Base-by-base conservation (phyloP, 805 yeast species). In the Teunomyces stri region DNA sequence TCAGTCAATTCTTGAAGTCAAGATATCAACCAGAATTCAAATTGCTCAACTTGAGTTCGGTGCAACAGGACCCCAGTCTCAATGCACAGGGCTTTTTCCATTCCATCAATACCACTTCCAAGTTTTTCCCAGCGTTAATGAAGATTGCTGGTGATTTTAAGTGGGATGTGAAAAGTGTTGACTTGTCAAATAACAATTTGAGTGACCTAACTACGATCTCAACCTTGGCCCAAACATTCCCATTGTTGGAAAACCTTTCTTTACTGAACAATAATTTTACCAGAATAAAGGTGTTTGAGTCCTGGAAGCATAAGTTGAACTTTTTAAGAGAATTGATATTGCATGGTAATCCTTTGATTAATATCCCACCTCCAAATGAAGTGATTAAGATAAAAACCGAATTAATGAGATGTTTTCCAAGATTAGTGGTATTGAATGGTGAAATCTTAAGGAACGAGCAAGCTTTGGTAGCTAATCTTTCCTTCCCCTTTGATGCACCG, bases 111-210 rank as follows among this genome's bases (percentile, higher is more conserved):
- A 81, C 88, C 1, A 77, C 84, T 29, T 77, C 91, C 11, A 94
- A 92, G 65, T 84, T 90, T 78, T 89, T 92, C 64, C 86, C 89
- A 9, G 98, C 98, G 0, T 68, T 94, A 53, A 81, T 92, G 86
- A 87, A 85, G 61, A 66, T 92, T 6, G 96, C 96, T 1, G 67
- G 72, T 3, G 79, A 80, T 45, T 52, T 67, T 44, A 71, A 72
- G 47, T 51, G 72, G n/a, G 81, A 79, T 22, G 85, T 90, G 3
- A 85, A 83, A 27, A 84, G 89, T 48, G 80, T 91, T 6, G 87
- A 84, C 62, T 64, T 89, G 30, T 79, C 91, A 4, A 54, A 56
- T 42, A 94, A 70, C 62, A 75, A 76, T 46, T 65, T 94, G 34
- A 66, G 68, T 21, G 96, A 89, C 57, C 74, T 88, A 33, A 59